Evolutionary conservation across 192 early-diverging fungal genomes (phyloP).

Genomic region (Radiomyces spectabilis): DNA sequence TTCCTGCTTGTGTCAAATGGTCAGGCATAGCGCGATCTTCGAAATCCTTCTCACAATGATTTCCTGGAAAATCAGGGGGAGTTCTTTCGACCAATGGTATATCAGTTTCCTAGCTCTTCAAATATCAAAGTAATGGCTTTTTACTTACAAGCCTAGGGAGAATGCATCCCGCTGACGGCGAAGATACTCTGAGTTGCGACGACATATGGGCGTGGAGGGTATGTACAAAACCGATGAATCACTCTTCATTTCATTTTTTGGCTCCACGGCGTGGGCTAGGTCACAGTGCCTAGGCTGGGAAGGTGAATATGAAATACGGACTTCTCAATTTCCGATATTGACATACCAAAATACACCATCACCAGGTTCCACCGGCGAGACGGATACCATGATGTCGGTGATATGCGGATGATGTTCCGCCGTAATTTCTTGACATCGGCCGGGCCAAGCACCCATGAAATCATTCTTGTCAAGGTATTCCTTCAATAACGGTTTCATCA

Average conservation of each 20-base stretch:
- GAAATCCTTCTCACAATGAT: conserved; percentile 11
- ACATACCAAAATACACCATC: conserved; percentile 30
- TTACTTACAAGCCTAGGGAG: conserved; percentile 15
- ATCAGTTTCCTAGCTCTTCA: background rate
- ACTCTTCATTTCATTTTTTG: conserved; percentile 1
- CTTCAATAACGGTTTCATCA: conserved; percentile 19
- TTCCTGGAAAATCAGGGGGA: conserved; percentile 24
- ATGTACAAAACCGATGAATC: conserved; percentile 28
- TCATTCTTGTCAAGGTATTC: conserved; percentile 10
- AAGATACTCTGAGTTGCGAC: conserved; percentile 12
- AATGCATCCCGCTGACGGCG: conserved; percentile 12
- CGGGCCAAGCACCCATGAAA: conserved; percentile 16
- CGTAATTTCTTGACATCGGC: conserved; percentile 7
- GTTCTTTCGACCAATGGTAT: conserved; percentile 11
- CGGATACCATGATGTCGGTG: conserved; percentile 17
- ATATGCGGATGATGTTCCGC: conserved; percentile 18
- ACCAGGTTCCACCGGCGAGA: conserved; percentile 16
- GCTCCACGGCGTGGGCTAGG: conserved; percentile 23
- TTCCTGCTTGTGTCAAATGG: conserved; percentile 1
- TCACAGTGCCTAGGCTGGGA: conserved; percentile 9
- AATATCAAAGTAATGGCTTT: background rate
- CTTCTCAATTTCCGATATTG: background rate
- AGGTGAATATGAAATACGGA: background rate
- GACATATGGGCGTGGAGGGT: conserved; percentile 19
- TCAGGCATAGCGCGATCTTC: conserved; percentile 10